These are phyloP conservation scores for Nidula microcarpa DNA, from an alignment of 768 basidiomycete genomes.

Conservation along the genomic window DNA sequence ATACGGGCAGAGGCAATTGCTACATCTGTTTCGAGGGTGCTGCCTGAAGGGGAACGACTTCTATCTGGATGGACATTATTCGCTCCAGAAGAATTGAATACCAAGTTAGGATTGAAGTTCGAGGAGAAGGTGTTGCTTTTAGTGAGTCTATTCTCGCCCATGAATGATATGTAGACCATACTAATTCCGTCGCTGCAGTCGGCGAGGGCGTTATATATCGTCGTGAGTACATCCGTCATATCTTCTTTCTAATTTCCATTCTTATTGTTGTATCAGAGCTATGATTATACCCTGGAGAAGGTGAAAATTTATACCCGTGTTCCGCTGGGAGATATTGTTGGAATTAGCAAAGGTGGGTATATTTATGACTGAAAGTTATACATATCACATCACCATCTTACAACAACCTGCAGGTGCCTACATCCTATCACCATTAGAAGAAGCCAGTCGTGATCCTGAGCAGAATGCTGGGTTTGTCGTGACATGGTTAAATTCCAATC, in stretches of 20 bases:
- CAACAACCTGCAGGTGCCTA: conserved; percentile 67
- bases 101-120: conserved; percentile 71
- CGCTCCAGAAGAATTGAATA: conserved; percentile 73
- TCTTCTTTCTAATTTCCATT: neutral
- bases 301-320: conserved; percentile 88
- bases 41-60: conserved; percentile 73
- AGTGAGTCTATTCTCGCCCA: conserved; percentile 40
- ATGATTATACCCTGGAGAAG: conserved; percentile 91
- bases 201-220: conserved; percentile 67
- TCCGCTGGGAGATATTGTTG: conserved; percentile 75
- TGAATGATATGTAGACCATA: neutral
- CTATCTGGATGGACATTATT: conserved; percentile 91
- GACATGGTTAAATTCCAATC: conserved; percentile 70
- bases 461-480: conserved; percentile 90
- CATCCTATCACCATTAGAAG: conserved; percentile 90
- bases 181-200: conserved; percentile 15
- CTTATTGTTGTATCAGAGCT: conserved; percentile 51
- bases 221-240: conserved; percentile 44
- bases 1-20: conserved; percentile 92
- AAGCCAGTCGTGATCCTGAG: conserved; percentile 79
- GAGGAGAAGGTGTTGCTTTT: conserved; percentile 93
- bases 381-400: neutral
- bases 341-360: conserved; percentile 69
- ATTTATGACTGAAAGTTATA: conserved; percentile 1
- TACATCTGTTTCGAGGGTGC: conserved; percentile 73